Evolutionary conservation across 2,329 filamentous ascomycete species (phyloP).

Genomic region (Aspergillus sp.): DNA sequence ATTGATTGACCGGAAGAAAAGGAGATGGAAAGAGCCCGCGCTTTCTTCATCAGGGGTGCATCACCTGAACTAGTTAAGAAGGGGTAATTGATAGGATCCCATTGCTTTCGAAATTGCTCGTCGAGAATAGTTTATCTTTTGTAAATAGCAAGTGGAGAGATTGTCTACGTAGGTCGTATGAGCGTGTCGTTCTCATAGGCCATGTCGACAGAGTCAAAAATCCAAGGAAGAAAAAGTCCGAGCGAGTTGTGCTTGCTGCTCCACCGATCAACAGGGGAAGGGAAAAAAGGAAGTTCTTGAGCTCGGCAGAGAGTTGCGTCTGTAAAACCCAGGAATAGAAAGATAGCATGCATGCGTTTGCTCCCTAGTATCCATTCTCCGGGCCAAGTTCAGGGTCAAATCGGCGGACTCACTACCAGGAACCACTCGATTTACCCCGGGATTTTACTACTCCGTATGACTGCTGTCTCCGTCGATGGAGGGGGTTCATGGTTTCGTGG

Average conservation of each 20-base stretch:
- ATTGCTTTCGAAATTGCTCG: not conserved
- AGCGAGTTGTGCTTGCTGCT: not conserved
- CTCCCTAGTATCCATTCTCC: not conserved
- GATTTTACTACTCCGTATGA: not conserved
- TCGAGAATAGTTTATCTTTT: not conserved
- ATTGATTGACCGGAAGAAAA: not conserved
- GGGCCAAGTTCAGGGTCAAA: not conserved
- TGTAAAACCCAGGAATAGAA: not conserved
- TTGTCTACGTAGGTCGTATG: not conserved
- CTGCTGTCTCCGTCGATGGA: not conserved
- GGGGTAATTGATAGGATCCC: not conserved
- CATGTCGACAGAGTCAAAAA: slow-evolving; percentile 1
- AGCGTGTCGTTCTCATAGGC: not conserved
- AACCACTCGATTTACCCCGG: not conserved
- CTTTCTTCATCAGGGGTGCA: not conserved
- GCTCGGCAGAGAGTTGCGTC: not conserved
- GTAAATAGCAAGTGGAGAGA: not conserved
- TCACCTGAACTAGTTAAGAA: not conserved
- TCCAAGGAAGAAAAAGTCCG: not conserved
- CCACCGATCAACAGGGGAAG: slow-evolving; percentile 25
- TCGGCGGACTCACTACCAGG: not conserved
- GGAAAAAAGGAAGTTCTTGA: not conserved
- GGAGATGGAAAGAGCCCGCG: not conserved
- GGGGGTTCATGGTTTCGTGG: not conserved
- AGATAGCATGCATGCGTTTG: not conserved